These are phyloP conservation scores for Wickerhamiella sergipiensis DNA, from an alignment of 805 yeast species.

Conservation along the genomic window DNA sequence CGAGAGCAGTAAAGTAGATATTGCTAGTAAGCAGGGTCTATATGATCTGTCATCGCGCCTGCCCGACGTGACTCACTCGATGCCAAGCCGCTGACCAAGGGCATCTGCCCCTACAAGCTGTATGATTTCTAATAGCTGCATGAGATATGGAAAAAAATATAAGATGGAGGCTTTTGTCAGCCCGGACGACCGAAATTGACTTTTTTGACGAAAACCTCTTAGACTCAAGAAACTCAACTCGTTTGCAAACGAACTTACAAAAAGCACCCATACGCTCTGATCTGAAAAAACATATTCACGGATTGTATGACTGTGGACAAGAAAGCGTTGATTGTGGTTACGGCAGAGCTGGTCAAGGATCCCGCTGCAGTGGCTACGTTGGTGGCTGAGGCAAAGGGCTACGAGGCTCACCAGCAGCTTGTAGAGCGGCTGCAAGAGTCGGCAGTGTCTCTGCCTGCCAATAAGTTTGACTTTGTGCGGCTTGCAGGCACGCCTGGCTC, in stretches of 20 bases:
- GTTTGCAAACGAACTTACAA: not conserved
- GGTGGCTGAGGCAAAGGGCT: constrained; percentile 5
- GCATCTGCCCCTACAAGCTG: not conserved
- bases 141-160: not conserved
- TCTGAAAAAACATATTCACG: too few species aligned
- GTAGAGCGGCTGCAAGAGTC: constrained; percentile 25
- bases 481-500: constrained; percentile 16
- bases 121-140: not conserved
- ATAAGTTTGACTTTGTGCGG: constrained; percentile 18
- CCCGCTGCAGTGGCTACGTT: constrained; percentile 13
- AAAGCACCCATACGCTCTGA: not conserved
- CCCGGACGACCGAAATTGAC: not conserved
- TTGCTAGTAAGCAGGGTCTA: too few species aligned
- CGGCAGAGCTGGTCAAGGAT: constrained; percentile 16
- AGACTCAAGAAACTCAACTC: not conserved
- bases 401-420: constrained; percentile 24
- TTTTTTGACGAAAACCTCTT: not conserved
- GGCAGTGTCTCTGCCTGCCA: constrained; percentile 21
- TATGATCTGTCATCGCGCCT: too few species aligned
- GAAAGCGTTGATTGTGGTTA: constrained; percentile 14
- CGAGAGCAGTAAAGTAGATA: too few species aligned
- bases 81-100: not conserved
- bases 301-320: not conserved
- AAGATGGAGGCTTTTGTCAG: not conserved
- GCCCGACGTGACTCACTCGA: not conserved